A percentile compares a stretch with the other conserved stretches of the same genome.
These are phyloP conservation scores for Tylopilus felleus DNA, from an alignment of 768 basidiomycete genomes.

Conservation along the genomic window DNA sequence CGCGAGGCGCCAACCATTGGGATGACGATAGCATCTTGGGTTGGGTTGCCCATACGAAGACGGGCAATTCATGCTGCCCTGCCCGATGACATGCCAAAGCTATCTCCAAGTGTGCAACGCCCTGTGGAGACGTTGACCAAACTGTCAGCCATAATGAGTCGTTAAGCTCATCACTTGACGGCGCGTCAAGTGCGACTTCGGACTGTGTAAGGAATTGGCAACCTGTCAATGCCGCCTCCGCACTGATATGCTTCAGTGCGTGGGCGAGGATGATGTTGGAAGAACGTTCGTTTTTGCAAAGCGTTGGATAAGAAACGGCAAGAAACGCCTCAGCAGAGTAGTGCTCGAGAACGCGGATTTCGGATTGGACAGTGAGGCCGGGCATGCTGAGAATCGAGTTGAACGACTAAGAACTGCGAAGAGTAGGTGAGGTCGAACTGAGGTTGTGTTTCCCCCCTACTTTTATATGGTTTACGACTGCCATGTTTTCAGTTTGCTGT, in stretches of 20 bases:
- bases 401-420: background rate
- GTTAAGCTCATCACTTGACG: conserved; percentile 18
- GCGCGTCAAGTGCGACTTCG: conserved; percentile 31
- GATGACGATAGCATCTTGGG: conserved; percentile 21
- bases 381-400: conserved; percentile 22
- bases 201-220: conserved; percentile 34
- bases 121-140: conserved; percentile 38
- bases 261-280: conserved; percentile 53
- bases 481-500: conserved; percentile 14
- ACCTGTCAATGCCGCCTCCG: conserved; percentile 37
- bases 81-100: conserved; percentile 47
- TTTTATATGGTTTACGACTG: conserved; percentile 10
- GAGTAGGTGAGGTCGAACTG: background rate
- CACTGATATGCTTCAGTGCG: conserved; percentile 41
- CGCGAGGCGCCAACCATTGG: conserved; percentile 33
- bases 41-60: conserved; percentile 49
- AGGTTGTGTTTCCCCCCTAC: too few species aligned
- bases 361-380: conserved; percentile 26
- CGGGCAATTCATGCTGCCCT: conserved; percentile 45
- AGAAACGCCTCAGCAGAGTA: conserved; percentile 40
- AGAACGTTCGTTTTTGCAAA: conserved; percentile 43
- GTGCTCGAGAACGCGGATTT: conserved; percentile 37
- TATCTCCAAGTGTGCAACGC: conserved; percentile 36
- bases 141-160: conserved; percentile 49
- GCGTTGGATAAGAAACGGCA: conserved; percentile 37